A percentile compares a stretch with the other conserved stretches of the same genome.
These are phyloP conservation scores for Acephala macrosclerotiorum DNA, from an alignment of 2,329 filamentous ascomycete genomes.

Conservation along the genomic window DNA sequence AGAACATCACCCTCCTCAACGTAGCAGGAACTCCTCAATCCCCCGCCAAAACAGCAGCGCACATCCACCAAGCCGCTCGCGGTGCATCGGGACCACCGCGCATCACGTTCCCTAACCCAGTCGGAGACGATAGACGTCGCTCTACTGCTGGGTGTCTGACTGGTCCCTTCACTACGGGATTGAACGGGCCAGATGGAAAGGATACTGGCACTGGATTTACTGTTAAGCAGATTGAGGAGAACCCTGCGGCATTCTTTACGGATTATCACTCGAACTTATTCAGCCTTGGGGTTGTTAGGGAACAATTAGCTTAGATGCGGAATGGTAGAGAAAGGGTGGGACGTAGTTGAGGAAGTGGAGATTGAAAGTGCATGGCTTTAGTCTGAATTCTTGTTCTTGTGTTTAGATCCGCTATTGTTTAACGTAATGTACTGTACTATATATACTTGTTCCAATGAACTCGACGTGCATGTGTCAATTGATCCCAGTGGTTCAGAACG, in stretches of 20 bases:
- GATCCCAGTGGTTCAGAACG: too few relatives aligned
- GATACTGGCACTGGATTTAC: slow-evolving; percentile 56
- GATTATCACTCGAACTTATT: slow-evolving; percentile 54
- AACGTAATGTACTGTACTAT: too few relatives aligned
- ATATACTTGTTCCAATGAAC: too few relatives aligned
- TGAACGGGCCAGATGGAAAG: slow-evolving; percentile 47
- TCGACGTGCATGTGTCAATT: too few relatives aligned
- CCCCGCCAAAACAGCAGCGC: slow-evolving; percentile 55
- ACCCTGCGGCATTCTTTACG: slow-evolving; percentile 56
- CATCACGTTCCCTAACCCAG: slow-evolving; percentile 54
- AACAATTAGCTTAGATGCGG: slow-evolving; percentile 47
- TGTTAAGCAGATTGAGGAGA: slow-evolving; percentile 54
- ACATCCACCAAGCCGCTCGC: slow-evolving; percentile 55
- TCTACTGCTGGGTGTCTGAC: slow-evolving; percentile 41
- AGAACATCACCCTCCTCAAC: slow-evolving; percentile 56
- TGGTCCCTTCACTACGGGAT: slow-evolving; percentile 53
- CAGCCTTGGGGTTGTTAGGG: slow-evolving; percentile 54
- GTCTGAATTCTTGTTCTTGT: not conserved
- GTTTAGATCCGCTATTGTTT: too few relatives aligned
- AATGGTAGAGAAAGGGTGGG: not conserved
- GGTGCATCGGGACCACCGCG: slow-evolving; percentile 55
- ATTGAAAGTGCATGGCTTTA: not conserved
- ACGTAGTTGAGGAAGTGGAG: not conserved
- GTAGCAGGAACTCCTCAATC: slow-evolving; percentile 55
- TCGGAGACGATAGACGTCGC: slow-evolving; percentile 44